Conservation (phyloP, 495 filamentous ascomycete genomes). For the Baudoinia panamericana region DNA sequence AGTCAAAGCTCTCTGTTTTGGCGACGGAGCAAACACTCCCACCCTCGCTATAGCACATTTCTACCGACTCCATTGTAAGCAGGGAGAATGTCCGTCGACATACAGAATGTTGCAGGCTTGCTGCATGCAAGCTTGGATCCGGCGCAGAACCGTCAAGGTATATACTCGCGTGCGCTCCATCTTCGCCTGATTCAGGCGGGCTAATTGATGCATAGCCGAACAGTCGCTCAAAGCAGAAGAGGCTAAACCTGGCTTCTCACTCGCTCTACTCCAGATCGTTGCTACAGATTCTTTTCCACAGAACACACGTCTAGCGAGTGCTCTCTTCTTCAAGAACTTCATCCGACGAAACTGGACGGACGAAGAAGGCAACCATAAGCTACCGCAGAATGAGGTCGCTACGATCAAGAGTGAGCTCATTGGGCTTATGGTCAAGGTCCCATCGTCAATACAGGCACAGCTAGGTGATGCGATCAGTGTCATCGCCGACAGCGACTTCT, state of each 20-base stretch:
- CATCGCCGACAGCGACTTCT: constrained; percentile 97
- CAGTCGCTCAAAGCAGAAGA: constrained; percentile 56
- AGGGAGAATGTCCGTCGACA: constrained; percentile 57
- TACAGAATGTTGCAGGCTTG: constrained; percentile 60
- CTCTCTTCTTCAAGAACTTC: constrained; percentile 96
- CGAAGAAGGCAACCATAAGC: constrained; percentile 82
- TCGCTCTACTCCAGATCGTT: constrained; percentile 77
- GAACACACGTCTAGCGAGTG: constrained; percentile 76
- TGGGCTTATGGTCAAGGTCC: constrained; percentile 88
- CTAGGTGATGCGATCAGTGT: constrained; percentile 91
- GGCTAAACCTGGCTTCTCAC: constrained; percentile 69
- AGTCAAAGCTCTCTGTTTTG: too few relatives aligned
- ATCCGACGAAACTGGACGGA: constrained; percentile 70
- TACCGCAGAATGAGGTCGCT: constrained; percentile 62
- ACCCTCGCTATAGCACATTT: constrained; percentile 3
- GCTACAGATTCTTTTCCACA: constrained; percentile 51
- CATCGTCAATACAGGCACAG: constrained; percentile 75
- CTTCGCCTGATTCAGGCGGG: not conserved
- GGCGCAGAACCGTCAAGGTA: constrained; percentile 75
- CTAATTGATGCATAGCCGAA: constrained; percentile 52
- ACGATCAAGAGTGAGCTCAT: constrained; percentile 91
- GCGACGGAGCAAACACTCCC: not conserved
- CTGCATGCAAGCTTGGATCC: constrained; percentile 81
- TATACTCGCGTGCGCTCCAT: constrained; percentile 9
- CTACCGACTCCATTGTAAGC: not conserved